Base-by-base conservation (phyloP, 305 asterid species). In the Withania somnifera region DNA sequence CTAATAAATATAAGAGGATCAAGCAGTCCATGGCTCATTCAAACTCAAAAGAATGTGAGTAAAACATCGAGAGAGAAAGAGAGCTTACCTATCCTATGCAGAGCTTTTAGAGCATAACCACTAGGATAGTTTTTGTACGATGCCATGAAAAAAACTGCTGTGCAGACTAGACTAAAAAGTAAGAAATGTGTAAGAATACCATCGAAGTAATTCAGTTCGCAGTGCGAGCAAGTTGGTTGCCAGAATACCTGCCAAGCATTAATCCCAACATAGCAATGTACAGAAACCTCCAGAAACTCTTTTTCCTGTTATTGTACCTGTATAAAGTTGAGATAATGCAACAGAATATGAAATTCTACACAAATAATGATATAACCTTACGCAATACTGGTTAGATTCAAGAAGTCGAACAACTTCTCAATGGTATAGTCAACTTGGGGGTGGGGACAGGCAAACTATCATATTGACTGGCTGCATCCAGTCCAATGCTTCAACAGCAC, bases 71-170 rank as follows among this genome's bases (percentile, higher is more conserved):
- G 60, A 83, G 85, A 86, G 50, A 45, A 52, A 83, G 85, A 86
- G 81, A 36, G 85, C 91, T 85, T 69, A 95, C 99, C 97, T 82
- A 85, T 87, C 85, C 87, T 86, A 87, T 96, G 97, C 90, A 96
- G 87, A 83, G 87, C 84, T 84, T 88, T 90, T 71, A 96, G 85
- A 68, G 98, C 99, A 84, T 92, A 81, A 82, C 97, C 99, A 80
- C 98, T 91, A 32, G 99, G 98, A 88, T 96, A 96, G 89, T 96
- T 96, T 86, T 93, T 93, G 47, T 93, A 93, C 26, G 99, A 96
- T 50, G 99, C 99, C 94, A 91, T 82, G 86, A 93, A 92, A 54
- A 89, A 82, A 77, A 94, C 51, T 87, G 86, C 69, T 6, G 98
- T 94, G 88, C 93, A 93, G 83, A 95, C 98, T 87, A 96, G 90